Evolutionary conservation across 805 yeast genomes (phyloP), one percentile per base, ranked within the genome.

Genomic region (Millerozyma acaciae): DNA sequence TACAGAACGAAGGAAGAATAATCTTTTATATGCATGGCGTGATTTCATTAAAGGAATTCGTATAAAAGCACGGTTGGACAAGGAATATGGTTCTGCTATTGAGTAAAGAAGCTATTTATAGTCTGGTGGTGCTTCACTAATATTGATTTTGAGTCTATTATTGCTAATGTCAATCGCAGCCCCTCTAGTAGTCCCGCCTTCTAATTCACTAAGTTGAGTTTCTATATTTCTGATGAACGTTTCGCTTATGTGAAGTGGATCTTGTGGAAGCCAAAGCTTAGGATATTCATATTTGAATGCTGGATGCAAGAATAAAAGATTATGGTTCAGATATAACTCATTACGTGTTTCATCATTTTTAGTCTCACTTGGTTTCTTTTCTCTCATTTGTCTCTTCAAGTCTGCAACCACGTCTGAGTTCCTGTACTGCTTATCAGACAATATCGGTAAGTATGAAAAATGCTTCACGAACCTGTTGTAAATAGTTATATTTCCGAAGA

Each of bases 401-500:
- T 31, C 24, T 8, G 12, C 19, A 15, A 30, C 37, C 8, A 27
- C 17, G 8, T 21, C 27, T 10, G 34, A 26, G 16, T 36, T 17
- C 22, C 21, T 14, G 26, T 29, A 32, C 8, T 36, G 23, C 25
- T 42, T 40, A 9, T 52, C 60, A 6, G 40, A 12, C 13, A 56
- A 32, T 16, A 58, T 49, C 1, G 73, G 68, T 8, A 57, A 36
- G 32, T 40, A 51, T 4, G 51, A 30, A 33, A 63, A 59, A 40
- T 60, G 55, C 32, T 46, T 51, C 7, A 35, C 35, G 34, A 53
- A 78, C 26, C 69, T 51, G 24, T 50, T 55, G 30, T 73, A 69
- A 7, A 84, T 62, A 5, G 70, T 65, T 26, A 66, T 50, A 42
- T 88, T 88, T 1, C 70, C 74, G 21, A 75, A 66, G 4, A 78